Evolutionary conservation across 345 rosid genomes (phyloP).

Genomic region (Anacardium occidentale): DNA sequence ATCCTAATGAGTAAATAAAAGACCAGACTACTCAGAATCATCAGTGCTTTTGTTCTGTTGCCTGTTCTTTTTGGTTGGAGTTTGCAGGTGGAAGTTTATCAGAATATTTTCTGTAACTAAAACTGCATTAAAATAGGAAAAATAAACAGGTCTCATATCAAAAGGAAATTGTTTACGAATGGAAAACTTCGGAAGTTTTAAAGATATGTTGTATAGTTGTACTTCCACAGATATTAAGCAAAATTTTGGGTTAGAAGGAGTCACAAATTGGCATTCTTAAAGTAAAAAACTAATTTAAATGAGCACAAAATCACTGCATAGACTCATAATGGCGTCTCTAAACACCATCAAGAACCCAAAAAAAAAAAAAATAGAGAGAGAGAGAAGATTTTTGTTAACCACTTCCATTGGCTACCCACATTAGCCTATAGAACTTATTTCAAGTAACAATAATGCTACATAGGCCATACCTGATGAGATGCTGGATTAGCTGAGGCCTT

Average conservation of each 20-base stretch:
- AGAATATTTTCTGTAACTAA: too few relatives aligned
- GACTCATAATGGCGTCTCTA: not conserved
- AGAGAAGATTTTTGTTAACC: not conserved
- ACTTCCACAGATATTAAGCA: not conserved
- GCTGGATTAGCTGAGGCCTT: conserved; percentile 69
- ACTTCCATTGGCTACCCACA: not conserved
- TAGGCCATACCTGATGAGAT: conserved; percentile 76
- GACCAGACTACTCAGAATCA: too few relatives aligned
- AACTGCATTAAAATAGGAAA: too few relatives aligned
- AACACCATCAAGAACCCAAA: conserved; percentile 2
- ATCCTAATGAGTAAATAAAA: too few relatives aligned
- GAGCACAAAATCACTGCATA: not conserved
- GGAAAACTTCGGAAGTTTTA: not conserved
- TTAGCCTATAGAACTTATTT: conserved; percentile 12
- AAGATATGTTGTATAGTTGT: not conserved
- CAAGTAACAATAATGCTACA: conserved; percentile 2
- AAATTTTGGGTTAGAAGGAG: not conserved
- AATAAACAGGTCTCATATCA: too few relatives aligned
- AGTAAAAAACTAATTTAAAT: not conserved
- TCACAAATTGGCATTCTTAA: not conserved
- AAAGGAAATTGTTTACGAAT: too few relatives aligned
- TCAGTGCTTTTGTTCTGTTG: too few relatives aligned
- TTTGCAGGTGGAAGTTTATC: too few relatives aligned
- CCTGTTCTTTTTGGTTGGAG: too few relatives aligned
- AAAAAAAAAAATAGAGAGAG: not conserved